Percentiles rank a stretch among this genome's conserved stretches.
phyloP scores from a whole-genome alignment of 306 rosid genomes.

The Comarum palustre region DNA sequence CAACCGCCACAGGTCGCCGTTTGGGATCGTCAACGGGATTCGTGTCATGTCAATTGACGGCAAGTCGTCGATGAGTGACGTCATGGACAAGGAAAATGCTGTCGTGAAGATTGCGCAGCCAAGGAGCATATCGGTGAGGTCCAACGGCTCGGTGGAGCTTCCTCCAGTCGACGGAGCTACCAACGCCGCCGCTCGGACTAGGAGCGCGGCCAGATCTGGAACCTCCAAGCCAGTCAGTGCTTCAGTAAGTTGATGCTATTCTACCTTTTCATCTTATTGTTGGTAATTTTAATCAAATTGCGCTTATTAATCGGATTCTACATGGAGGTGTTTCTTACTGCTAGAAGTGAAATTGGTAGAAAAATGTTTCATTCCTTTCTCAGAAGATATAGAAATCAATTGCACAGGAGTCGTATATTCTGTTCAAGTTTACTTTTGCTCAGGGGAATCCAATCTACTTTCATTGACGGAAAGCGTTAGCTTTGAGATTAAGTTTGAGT shows the following conservation, averaged over 20 bases:
- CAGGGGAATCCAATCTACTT: neutral
- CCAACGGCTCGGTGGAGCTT: conserved; percentile 68
- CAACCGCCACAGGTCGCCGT: conserved; percentile 56
- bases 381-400: neutral
- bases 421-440: neutral
- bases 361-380: neutral
- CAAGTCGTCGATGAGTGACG: conserved; percentile 44
- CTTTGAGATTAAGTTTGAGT: neutral
- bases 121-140: conserved; percentile 86
- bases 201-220: conserved; percentile 46
- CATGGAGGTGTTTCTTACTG: neutral
- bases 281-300: neutral
- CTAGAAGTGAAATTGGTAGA: neutral
- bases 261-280: neutral
- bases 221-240: conserved; percentile 41
- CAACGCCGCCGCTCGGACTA: conserved; percentile 48
- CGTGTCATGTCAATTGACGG: conserved; percentile 11
- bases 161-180: conserved; percentile 29
- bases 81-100: conserved; percentile 41
- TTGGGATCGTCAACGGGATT: conserved; percentile 20
- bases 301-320: neutral
- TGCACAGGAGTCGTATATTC: neutral
- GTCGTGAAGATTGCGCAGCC: conserved; percentile 67
- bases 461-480: neutral
- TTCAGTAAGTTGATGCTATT: conserved; percentile 39